Evolutionary conservation across 257 asterid species (phyloP).

Genomic region (Solanum sitiens): DNA sequence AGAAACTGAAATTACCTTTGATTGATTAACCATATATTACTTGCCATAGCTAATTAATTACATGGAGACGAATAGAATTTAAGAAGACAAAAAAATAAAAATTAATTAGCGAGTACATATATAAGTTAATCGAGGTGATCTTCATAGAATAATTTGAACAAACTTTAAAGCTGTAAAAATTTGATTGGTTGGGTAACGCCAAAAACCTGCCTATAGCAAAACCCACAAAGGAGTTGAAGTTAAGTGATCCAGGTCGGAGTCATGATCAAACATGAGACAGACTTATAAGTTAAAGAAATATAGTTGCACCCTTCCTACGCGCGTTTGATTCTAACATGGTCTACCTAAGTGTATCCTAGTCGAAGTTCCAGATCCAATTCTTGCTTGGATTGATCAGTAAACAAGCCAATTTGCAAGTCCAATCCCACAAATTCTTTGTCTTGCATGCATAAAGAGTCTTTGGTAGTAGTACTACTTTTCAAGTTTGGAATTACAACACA

Average conservation of each 20-base stretch:
- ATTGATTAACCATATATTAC: neutral
- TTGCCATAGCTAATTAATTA: neutral
- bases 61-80: neutral
- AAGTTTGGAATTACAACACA: neutral
- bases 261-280: neutral
- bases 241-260: neutral
- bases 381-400: slow-evolving; percentile 11
- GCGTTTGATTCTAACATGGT: neutral
- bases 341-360: slow-evolving; percentile 42
- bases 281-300: neutral
- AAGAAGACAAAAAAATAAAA: neutral
- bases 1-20: neutral
- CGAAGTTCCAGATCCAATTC: slow-evolving; percentile 88
- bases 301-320: neutral
- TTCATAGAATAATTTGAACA: neutral
- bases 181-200: neutral
- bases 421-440: slow-evolving; percentile 15
- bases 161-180: neutral
- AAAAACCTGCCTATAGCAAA: neutral
- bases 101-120: neutral
- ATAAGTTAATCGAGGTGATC: neutral
- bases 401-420: slow-evolving; percentile 67
- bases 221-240: neutral
- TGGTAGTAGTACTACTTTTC: neutral
- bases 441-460: neutral